Percentiles rank a stretch among this genome's conserved stretches.
Evolutionary conservation across 768 basidiomycete genomes (phyloP).

Genomic region (Tricholoma matsutake): DNA sequence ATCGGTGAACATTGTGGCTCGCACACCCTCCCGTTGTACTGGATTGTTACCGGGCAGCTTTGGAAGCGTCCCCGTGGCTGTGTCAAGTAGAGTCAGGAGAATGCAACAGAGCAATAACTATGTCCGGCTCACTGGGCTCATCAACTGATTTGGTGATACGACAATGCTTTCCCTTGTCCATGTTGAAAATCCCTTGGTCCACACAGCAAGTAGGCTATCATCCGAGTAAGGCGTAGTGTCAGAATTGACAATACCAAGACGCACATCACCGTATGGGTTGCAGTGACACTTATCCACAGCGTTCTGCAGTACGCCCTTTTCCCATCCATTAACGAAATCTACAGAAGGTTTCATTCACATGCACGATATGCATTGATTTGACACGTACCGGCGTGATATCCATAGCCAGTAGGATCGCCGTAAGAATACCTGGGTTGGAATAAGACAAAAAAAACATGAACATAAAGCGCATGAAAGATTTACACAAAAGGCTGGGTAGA

Average conservation of each 20-base stretch:
- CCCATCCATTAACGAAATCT: conserved; percentile 66
- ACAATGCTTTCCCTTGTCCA: conserved; percentile 40
- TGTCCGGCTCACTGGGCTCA: conserved; percentile 39
- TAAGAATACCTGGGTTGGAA: conserved; percentile 36
- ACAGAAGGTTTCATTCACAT: background rate
- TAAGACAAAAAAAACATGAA: background rate
- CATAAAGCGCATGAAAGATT: conserved; percentile 11
- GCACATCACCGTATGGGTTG: conserved; percentile 41
- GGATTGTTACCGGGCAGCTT: conserved; percentile 56
- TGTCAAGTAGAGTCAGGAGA: conserved; percentile 5
- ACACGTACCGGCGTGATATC: conserved; percentile 50
- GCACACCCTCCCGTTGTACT: conserved; percentile 35
- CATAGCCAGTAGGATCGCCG: conserved; percentile 64
- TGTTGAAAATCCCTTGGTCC: conserved; percentile 40
- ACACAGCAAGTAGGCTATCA: conserved; percentile 42
- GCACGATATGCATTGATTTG: background rate
- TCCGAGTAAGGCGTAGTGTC: conserved; percentile 4
- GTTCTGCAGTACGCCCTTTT: conserved; percentile 47
- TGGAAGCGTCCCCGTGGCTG: conserved; percentile 44
- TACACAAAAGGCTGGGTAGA: conserved; percentile 52
- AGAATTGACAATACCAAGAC: conserved; percentile 9
- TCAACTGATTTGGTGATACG: conserved; percentile 45
- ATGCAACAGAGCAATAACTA: background rate
- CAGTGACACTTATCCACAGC: conserved; percentile 55
- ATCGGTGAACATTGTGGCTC: conserved; percentile 32